phyloP scores from a whole-genome alignment of 192 early-diverging fungal genomes.

The Helicostylum pulchrum region DNA sequence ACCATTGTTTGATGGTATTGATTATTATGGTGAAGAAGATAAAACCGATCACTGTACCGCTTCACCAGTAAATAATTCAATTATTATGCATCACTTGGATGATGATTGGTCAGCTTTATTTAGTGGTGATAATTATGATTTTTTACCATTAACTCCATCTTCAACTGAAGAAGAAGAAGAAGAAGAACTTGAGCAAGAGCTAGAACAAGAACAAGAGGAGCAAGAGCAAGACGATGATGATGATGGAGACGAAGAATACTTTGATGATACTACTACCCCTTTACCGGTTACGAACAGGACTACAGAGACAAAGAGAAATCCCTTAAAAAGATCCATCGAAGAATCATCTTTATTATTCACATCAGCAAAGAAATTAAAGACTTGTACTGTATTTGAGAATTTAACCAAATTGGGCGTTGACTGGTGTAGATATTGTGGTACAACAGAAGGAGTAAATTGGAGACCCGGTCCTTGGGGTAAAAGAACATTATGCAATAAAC shows the following conservation, averaged over 20 bases:
- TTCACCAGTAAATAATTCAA: not conserved
- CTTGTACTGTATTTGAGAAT: slow-evolving; percentile 13
- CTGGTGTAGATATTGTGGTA: slow-evolving; percentile 92
- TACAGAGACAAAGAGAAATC: not conserved
- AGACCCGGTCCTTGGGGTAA: slow-evolving; percentile 93
- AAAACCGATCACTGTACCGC: not conserved
- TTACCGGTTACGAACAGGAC: too few relatives aligned
- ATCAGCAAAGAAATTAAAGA: not conserved
- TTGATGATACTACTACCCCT: too few relatives aligned
- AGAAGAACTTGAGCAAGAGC: not conserved
- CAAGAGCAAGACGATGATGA: too few relatives aligned
- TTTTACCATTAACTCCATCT: slow-evolving; percentile 6
- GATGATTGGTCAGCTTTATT: slow-evolving; percentile 12
- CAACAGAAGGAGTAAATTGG: slow-evolving; percentile 83
- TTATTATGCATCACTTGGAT: not conserved
- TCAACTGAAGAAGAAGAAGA: not conserved
- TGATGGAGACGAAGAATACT: too few relatives aligned
- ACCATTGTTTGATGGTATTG: slow-evolving; percentile 26
- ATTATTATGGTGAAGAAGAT: slow-evolving; percentile 3
- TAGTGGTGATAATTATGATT: not conserved
- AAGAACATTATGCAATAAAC: slow-evolving; percentile 81
- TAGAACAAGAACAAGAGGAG: not conserved
- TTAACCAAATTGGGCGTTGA: slow-evolving; percentile 40
- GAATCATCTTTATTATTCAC: not conserved
- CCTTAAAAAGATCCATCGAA: not conserved